phyloP scores from a whole-genome alignment of 352 stramenopile species.

The Globisporangium spiculum region DNA sequence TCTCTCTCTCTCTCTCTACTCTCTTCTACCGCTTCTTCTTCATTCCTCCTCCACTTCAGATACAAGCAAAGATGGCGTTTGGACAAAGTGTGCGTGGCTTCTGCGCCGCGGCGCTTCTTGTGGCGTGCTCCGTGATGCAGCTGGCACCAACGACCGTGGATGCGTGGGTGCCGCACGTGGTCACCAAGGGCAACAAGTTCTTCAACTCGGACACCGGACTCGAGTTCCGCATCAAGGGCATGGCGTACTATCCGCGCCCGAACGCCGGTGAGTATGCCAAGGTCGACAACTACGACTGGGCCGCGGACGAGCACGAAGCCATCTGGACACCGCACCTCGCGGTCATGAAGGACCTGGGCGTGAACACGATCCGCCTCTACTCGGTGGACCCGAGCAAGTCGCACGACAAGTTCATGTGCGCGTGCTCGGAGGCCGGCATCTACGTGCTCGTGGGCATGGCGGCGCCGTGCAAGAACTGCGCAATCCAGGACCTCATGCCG shows the following conservation, averaged over 20 bases:
- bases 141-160: neutral
- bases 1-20: neutral
- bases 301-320: constrained; percentile 53
- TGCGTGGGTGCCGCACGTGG: constrained; percentile 25
- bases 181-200: constrained; percentile 72
- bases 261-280: constrained; percentile 45
- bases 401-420: constrained; percentile 82
- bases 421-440: constrained; percentile 44
- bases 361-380: constrained; percentile 73
- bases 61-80: constrained; percentile 2
- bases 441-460: constrained; percentile 54
- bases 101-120: constrained; percentile 8
- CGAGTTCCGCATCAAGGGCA: constrained; percentile 68
- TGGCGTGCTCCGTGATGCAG: constrained; percentile 5
- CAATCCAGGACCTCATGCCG: constrained; percentile 28
- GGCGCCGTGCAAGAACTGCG: constrained; percentile 35
- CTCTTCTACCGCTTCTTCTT: neutral
- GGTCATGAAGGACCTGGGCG: constrained; percentile 52
- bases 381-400: constrained; percentile 53
- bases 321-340: constrained; percentile 51
- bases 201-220: constrained; percentile 48
- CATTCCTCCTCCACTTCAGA: neutral
- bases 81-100: constrained; percentile 10
- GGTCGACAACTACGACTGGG: constrained; percentile 59
- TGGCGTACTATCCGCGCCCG: constrained; percentile 69